Percentiles rank a stretch among this genome's conserved stretches.
These are phyloP conservation scores for Eucalyptus regnans DNA, from an alignment of 345 rosid species.

Conservation along the genomic window DNA sequence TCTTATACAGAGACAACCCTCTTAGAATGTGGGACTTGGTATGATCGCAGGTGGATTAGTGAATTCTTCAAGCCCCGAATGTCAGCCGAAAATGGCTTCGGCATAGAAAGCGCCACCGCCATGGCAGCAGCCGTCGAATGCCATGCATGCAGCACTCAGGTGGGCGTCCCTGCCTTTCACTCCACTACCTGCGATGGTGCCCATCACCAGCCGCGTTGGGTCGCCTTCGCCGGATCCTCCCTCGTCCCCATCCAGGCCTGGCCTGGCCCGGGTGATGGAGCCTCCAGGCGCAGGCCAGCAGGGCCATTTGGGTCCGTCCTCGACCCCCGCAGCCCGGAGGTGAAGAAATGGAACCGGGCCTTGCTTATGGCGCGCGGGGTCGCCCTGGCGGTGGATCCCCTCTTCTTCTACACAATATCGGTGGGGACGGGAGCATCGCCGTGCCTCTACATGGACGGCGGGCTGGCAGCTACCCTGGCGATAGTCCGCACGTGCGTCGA, in stretches of 20 bases:
- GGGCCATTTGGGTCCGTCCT: slow-evolving; percentile 8
- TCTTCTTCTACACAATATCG: slow-evolving; percentile 41
- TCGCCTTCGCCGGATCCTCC: slow-evolving; percentile 32
- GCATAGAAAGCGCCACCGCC: neutral
- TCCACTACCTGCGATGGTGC: slow-evolving; percentile 21
- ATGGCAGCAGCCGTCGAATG: slow-evolving; percentile 7
- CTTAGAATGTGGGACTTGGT: neutral
- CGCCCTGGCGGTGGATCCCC: slow-evolving; percentile 45
- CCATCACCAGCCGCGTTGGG: slow-evolving; percentile 25
- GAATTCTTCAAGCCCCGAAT: neutral
- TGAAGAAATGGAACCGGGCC: slow-evolving; percentile 35
- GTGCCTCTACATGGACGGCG: slow-evolving; percentile 38
- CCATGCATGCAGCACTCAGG: slow-evolving; percentile 19
- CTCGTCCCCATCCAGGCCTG: slow-evolving; percentile 1
- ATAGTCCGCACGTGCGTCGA: slow-evolving; percentile 35
- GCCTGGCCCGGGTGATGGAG: neutral
- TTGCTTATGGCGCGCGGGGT: slow-evolving; percentile 38
- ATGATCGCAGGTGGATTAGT: neutral
- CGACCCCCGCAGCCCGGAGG: slow-evolving; percentile 51
- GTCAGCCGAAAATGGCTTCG: neutral
- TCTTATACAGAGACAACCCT: neutral
- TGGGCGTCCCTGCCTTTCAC: slow-evolving; percentile 29
- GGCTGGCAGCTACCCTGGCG: slow-evolving; percentile 23
- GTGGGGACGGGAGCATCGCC: slow-evolving; percentile 24
- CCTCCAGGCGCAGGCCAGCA: neutral